Percentiles rank a stretch among this genome's conserved stretches.
Conservation (phyloP, 805 yeast species). For the Teunomyces barrocoloradensis region DNA sequence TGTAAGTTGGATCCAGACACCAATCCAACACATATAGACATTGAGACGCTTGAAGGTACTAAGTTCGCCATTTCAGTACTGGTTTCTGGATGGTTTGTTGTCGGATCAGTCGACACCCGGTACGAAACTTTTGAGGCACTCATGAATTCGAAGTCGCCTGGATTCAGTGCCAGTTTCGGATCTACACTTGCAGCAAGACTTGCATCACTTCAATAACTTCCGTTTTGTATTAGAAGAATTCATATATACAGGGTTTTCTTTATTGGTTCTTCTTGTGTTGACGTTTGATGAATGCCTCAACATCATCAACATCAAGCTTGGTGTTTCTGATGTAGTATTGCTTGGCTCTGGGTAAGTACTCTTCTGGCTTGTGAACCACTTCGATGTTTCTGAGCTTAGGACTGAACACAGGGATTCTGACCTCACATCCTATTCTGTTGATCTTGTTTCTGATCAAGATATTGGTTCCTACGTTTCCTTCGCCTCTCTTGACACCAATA, state of each 20-base stretch:
- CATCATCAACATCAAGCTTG: conserved; percentile 71
- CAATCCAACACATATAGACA: conserved; percentile 6
- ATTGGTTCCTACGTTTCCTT: conserved; percentile 65
- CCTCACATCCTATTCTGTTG: conserved; percentile 80
- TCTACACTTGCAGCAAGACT: background rate
- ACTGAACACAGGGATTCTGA: conserved; percentile 74
- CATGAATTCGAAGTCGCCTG: conserved; percentile 22
- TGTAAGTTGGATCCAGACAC: conserved; percentile 10
- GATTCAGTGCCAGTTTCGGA: conserved; percentile 7
- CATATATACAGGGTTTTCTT: background rate
- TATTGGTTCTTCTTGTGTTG: conserved; percentile 13
- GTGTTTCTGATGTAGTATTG: conserved; percentile 86
- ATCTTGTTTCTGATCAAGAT: conserved; percentile 81
- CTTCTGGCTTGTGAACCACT: conserved; percentile 67
- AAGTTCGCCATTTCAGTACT: conserved; percentile 20
- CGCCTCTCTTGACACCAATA: conserved; percentile 65
- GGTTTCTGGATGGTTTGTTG: conserved; percentile 27
- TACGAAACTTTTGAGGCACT: conserved; percentile 29
- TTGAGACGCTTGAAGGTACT: conserved; percentile 17
- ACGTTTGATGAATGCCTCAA: conserved; percentile 43
- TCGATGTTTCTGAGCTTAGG: conserved; percentile 79
- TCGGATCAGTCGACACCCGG: conserved; percentile 6
- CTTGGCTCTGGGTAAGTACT: conserved; percentile 74
- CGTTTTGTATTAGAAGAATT: background rate
- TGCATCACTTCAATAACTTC: background rate